Evolutionary conservation across 2,329 filamentous ascomycete genomes (phyloP), one percentile per base, ranked within the genome.

Genomic region (Reticulascus tulasneorum): DNA sequence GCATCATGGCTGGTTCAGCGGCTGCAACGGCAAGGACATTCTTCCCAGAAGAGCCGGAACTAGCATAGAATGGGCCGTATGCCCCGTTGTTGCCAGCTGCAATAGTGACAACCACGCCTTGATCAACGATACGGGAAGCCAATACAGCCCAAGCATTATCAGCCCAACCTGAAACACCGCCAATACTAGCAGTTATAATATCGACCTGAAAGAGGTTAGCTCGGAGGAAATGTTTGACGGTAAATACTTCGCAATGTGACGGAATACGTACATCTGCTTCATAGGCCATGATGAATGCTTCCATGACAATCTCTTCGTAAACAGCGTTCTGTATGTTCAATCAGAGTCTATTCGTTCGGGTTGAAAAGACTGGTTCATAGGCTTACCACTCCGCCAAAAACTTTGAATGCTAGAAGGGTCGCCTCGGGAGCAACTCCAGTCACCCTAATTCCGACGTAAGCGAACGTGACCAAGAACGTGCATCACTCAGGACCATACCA

Each of bases 61-160:
- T 44, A 18, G 33, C 17, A 21, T 43, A 37, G 23, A 54, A 56
- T 3, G 53, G 45, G 2, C 51, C 52, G 7, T 42, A 26, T 3
- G 47, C 29, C 9, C 41, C 41, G 9, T 34, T 35, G 24, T 44
- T 44, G 1, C 38, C 41, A 15, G 41, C 41, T 24, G 41, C 41
- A 22, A 44, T 42, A 20, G 35, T 41, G 2, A 56, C 47, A 8
- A 55, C 42, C 4, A 56, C 52, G 15, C 54, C 50, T 36, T 52
- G 42, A 13, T 54, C 48, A 15, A 67, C 65, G 24, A 70, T 54
- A 6, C 62, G 56, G 19, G 56, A 61, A 8, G 64, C 59, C 3
- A 70, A 50, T 2, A 62, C 45, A 3, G 65, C 64, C 66, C 60
- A 68, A 7, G 64, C 62, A 23, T 66, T 65, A 23, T 64, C 55